Conservation (phyloP, 2,329 filamentous ascomycete species). For the Parastagonospora nodorum region DNA sequence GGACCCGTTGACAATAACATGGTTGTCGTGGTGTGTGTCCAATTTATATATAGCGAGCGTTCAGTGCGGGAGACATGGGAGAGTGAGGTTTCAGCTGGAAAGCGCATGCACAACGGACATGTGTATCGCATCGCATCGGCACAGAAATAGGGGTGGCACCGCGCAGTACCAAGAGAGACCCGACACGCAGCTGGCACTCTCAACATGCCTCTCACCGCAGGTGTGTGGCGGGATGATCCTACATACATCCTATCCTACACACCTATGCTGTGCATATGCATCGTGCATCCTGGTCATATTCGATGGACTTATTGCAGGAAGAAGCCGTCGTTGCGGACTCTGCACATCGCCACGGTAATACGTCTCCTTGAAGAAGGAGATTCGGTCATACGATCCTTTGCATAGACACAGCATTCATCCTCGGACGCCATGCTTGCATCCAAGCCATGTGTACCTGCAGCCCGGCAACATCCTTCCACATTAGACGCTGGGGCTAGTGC, state of each 20-base stretch:
- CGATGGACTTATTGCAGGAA: no score
- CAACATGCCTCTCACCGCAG: slow-evolving; percentile 8
- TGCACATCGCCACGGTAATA: no score
- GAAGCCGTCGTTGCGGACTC: no score
- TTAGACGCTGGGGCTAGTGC: slow-evolving; percentile 10
- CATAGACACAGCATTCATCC: no score
- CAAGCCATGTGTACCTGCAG: slow-evolving; percentile 5
- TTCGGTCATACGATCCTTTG: no score
- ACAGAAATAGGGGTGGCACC: slow-evolving; percentile 11
- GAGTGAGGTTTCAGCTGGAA: slow-evolving; percentile 10
- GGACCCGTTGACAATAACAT: not conserved
- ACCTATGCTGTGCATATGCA: slow-evolving; percentile 9
- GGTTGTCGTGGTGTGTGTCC: slow-evolving; percentile 10
- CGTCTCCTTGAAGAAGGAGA: no score
- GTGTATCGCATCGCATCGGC: no score
- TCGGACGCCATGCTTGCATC: not conserved
- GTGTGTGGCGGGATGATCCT: not conserved
- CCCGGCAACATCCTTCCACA: slow-evolving; percentile 2
- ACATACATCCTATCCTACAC: slow-evolving; percentile 4
- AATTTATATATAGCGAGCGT: slow-evolving; percentile 18
- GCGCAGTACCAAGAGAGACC: not conserved
- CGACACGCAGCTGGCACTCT: slow-evolving; percentile 8
- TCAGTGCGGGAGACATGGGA: not conserved
- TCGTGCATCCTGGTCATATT: not conserved
- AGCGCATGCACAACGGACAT: slow-evolving; percentile 7